A percentile compares a stretch with the other conserved stretches of the same genome.
Evolutionary conservation across 2,329 filamentous ascomycete species (phyloP).

Genomic region (Penicillium sp.): DNA sequence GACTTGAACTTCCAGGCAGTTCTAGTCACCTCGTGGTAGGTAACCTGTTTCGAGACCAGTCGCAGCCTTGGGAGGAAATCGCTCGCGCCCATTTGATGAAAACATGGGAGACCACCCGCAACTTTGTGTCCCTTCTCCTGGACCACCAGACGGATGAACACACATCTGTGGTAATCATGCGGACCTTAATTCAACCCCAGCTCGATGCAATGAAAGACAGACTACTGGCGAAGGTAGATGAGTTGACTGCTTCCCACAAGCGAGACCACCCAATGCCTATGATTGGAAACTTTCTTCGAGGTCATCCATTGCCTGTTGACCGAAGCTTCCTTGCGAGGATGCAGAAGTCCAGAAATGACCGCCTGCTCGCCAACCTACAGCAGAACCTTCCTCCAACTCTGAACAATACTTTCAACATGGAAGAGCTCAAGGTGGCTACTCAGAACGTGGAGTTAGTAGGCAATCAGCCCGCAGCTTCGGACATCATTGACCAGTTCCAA

Average conservation of each 20-base stretch:
- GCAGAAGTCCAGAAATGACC: conserved; percentile 2
- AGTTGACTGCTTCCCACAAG: conserved; percentile 23
- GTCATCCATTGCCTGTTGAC: no score
- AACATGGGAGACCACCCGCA: conserved; percentile 22
- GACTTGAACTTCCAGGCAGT: neutral
- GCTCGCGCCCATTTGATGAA: conserved; percentile 25
- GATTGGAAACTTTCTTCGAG: neutral
- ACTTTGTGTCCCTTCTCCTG: conserved; percentile 26
- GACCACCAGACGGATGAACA: conserved; percentile 25
- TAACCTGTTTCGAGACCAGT: conserved; percentile 1
- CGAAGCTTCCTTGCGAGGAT: conserved; percentile 4
- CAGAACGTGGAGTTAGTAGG: conserved; percentile 2
- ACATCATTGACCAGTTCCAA: conserved; percentile 24
- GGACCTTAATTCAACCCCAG: conserved; percentile 19
- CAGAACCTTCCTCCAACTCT: neutral
- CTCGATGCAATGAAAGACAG: conserved; percentile 21
- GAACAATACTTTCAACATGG: neutral
- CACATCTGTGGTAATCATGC: conserved; percentile 19
- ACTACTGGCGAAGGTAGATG: conserved; percentile 23
- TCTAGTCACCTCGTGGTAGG: neutral
- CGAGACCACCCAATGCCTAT: conserved; percentile 27
- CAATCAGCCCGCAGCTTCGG: conserved; percentile 39
- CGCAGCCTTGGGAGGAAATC: conserved; percentile 34
- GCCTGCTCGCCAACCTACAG: conserved; percentile 1
- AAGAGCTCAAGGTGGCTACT: neutral